Evolutionary conservation across 805 yeast genomes (phyloP).

Genomic region (Jamesozyma jinghongensis): DNA sequence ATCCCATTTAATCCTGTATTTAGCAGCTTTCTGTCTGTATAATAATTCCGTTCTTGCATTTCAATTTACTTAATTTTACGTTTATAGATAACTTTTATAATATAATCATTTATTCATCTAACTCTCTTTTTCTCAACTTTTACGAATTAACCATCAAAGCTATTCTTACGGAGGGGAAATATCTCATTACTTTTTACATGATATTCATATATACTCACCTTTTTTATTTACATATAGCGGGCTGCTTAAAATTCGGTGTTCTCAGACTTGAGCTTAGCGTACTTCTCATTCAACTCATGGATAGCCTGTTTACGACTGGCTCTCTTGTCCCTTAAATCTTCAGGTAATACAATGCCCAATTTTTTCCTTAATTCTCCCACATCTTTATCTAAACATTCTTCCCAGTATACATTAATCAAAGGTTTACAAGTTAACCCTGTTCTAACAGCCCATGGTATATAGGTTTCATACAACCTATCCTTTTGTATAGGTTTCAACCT

Average conservation of each 20-base stretch:
- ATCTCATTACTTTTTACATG: too few relatives aligned
- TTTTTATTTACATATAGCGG: too few relatives aligned
- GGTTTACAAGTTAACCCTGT: slow-evolving; percentile 69
- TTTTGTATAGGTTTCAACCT: slow-evolving; percentile 58
- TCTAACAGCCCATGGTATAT: slow-evolving; percentile 79
- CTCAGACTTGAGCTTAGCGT: slow-evolving; percentile 8
- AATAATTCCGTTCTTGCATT: too few relatives aligned
- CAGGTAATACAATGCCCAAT: slow-evolving; percentile 68
- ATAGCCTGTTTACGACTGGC: slow-evolving; percentile 24
- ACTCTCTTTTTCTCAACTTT: too few relatives aligned
- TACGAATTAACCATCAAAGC: too few relatives aligned
- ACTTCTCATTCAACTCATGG: slow-evolving; percentile 21
- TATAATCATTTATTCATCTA: too few relatives aligned
- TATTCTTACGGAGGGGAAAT: too few relatives aligned
- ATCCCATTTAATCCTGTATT: too few relatives aligned
- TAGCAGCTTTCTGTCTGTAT: too few relatives aligned
- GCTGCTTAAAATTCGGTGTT: background rate
- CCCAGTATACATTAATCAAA: slow-evolving; percentile 88
- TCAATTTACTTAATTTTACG: too few relatives aligned
- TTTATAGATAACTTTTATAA: too few relatives aligned
- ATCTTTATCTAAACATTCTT: slow-evolving; percentile 62
- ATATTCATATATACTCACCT: too few relatives aligned
- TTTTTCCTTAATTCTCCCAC: slow-evolving; percentile 61
- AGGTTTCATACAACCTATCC: slow-evolving; percentile 53
- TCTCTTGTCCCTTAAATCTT: slow-evolving; percentile 64